These are phyloP conservation scores for Pyricularia sp. DNA, from an alignment of 2,329 filamentous ascomycete species.

Conservation along the genomic window DNA sequence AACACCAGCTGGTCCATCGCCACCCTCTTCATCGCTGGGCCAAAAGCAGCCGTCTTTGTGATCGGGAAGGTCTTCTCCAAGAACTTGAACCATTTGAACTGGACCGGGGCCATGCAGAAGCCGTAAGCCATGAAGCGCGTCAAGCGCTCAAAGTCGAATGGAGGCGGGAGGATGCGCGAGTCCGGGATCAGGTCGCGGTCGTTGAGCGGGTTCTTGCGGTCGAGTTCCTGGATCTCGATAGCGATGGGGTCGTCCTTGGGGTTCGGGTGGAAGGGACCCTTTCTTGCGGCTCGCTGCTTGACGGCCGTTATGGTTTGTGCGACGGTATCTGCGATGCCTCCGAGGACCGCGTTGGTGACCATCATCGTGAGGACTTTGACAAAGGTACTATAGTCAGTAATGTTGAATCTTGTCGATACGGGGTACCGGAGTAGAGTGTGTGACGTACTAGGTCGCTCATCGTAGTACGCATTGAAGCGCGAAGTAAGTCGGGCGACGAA, in stretches of 20 bases:
- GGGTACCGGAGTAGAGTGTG: not conserved
- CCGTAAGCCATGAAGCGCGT: conserved; percentile 96
- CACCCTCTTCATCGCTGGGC: conserved; percentile 80
- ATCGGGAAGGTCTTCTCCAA: conserved; percentile 76
- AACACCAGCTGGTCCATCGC: conserved; percentile 90
- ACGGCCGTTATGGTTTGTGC: conserved; percentile 87
- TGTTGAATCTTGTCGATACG: not conserved
- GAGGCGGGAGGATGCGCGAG: conserved; percentile 56
- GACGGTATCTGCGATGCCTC: conserved; percentile 92
- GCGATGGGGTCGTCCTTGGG: conserved; percentile 63
- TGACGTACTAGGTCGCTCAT: conserved; percentile 67
- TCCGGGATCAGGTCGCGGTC: conserved; percentile 58
- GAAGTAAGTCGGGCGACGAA: conserved; percentile 73
- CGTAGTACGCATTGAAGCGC: conserved; percentile 92
- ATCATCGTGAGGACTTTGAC: conserved; percentile 84
- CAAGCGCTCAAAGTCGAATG: conserved; percentile 92
- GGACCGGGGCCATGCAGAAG: conserved; percentile 89
- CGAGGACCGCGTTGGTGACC: conserved; percentile 94
- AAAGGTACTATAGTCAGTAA: not conserved
- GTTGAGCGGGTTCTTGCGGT: conserved; percentile 65
- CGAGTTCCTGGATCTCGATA: conserved; percentile 82
- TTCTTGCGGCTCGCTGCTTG: conserved; percentile 55
- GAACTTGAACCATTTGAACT: conserved; percentile 94
- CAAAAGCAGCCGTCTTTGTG: conserved; percentile 63
- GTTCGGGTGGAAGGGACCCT: conserved; percentile 45